phyloP scores from a whole-genome alignment of 768 basidiomycete genomes.

The Leucosporidium yakuticum region DNA sequence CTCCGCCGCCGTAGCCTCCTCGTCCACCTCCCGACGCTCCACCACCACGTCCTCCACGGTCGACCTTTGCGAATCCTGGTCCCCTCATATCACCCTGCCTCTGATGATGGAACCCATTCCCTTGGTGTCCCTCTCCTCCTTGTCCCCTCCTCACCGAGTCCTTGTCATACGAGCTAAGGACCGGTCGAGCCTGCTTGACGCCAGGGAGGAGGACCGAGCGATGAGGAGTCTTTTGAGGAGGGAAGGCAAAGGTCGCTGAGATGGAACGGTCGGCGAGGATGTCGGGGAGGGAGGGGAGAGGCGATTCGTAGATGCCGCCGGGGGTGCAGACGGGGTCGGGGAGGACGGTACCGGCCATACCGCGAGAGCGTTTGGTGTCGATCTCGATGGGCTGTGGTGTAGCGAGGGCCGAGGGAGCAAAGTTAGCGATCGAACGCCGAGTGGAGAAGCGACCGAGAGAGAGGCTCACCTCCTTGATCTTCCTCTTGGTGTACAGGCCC shows the following conservation, averaged over 20 bases:
- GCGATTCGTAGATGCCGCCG: constrained; percentile 79
- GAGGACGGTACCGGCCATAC: constrained; percentile 70
- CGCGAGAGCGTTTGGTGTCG: constrained; percentile 62
- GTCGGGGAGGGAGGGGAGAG: constrained; percentile 64
- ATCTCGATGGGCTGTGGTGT: constrained; percentile 63
- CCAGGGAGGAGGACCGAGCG: constrained; percentile 75
- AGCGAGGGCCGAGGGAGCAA: constrained; percentile 2
- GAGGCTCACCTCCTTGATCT: constrained; percentile 62
- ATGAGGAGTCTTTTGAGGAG: constrained; percentile 77
- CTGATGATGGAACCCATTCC: constrained; percentile 32
- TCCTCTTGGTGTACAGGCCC: constrained; percentile 81
- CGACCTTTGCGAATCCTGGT: constrained; percentile 26
- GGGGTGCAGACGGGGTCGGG: constrained; percentile 86
- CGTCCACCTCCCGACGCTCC: background rate
- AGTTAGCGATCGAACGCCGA: too few relatives aligned
- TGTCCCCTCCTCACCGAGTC: constrained; percentile 45
- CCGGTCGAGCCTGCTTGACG: constrained; percentile 54
- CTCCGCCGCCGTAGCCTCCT: constrained; percentile 6
- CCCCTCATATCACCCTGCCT: constrained; percentile 13
- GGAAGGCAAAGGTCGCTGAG: constrained; percentile 82
- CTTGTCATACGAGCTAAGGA: constrained; percentile 64
- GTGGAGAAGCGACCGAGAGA: constrained; percentile 1
- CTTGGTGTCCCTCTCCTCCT: constrained; percentile 30
- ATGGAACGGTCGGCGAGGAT: constrained; percentile 80
- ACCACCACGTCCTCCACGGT: constrained; percentile 7